Percentiles rank a stretch among this genome's conserved stretches.
These are phyloP conservation scores for Kluyveromyces wickerhamii DNA, from an alignment of 805 yeast species.

Conservation along the genomic window DNA sequence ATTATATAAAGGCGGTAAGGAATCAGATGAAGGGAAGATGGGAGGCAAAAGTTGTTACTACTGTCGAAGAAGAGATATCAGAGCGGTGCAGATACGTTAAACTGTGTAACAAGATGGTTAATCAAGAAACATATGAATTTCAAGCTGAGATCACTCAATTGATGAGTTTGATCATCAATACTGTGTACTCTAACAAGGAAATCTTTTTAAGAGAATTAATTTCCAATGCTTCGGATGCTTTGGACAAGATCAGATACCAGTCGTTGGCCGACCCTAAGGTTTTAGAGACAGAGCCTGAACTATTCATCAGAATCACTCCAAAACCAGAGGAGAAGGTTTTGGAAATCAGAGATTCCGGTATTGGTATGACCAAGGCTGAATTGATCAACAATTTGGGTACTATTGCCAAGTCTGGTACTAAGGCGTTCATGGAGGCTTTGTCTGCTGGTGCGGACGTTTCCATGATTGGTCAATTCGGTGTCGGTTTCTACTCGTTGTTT, in stretches of 20 bases:
- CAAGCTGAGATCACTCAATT: constrained; percentile 99
- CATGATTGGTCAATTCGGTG: constrained; percentile 99
- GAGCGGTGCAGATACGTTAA: not conserved
- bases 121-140: constrained; percentile 81
- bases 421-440: constrained; percentile 98
- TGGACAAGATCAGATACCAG: constrained; percentile 97
- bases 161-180: constrained; percentile 99
- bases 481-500: constrained; percentile 99
- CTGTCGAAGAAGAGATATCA: not conserved
- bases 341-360: constrained; percentile 98
- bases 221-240: constrained; percentile 98
- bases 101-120: constrained; percentile 34
- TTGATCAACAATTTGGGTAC: constrained; percentile 99
- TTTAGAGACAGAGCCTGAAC: constrained; percentile 91
- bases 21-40: not conserved
- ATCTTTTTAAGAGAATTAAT: constrained; percentile 98
- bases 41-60: not conserved
- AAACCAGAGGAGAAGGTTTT: constrained; percentile 87
- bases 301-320: constrained; percentile 96
- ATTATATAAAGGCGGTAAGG: constrained; percentile 4
- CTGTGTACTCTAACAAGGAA: constrained; percentile 98
- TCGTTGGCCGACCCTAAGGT: constrained; percentile 86
- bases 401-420: constrained; percentile 99
- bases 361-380: constrained; percentile 99
- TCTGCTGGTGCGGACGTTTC: constrained; percentile 99